Conservation (phyloP, 2,329 filamentous ascomycete species). For the Aspergillus hortae region DNA sequence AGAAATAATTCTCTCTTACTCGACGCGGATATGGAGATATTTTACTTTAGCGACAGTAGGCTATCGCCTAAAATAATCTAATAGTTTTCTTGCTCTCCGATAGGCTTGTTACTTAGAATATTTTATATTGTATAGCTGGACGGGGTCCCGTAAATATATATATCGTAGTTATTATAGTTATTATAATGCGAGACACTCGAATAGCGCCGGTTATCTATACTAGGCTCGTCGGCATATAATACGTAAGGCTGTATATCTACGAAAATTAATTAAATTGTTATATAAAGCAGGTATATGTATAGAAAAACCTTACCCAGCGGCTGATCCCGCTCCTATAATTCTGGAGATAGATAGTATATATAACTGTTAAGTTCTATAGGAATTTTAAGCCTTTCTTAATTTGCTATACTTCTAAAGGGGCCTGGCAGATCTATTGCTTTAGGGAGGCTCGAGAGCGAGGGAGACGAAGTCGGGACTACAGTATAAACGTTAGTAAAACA, state of each 20-base stretch:
- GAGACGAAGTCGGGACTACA: constrained; percentile 6
- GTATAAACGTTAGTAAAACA: constrained; percentile 6
- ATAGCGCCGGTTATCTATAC: constrained; percentile 1
- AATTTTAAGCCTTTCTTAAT: constrained; percentile 3
- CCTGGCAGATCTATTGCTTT: constrained; percentile 3
- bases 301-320: constrained; percentile 2
- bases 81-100: constrained; percentile 5
- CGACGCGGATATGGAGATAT: constrained; percentile 1
- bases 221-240: constrained; percentile 1
- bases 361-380: not conserved
- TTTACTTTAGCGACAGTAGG: constrained; percentile 1
- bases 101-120: not conserved
- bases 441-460: constrained; percentile 2
- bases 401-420: constrained; percentile 3
- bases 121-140: constrained; percentile 1
- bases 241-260: constrained; percentile 2
- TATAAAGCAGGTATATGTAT: constrained; percentile 5
- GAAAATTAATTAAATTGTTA: constrained; percentile 4
- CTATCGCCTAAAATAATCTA: constrained; percentile 1
- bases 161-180: not conserved
- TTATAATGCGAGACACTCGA: constrained; percentile 4
- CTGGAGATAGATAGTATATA: not conserved
- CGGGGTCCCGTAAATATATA: constrained; percentile 1
- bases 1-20: constrained; percentile 1
- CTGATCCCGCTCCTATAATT: constrained; percentile 4